These are phyloP conservation scores for Candida coleopterorum DNA, from an alignment of 805 yeast genomes.

Conservation along the genomic window DNA sequence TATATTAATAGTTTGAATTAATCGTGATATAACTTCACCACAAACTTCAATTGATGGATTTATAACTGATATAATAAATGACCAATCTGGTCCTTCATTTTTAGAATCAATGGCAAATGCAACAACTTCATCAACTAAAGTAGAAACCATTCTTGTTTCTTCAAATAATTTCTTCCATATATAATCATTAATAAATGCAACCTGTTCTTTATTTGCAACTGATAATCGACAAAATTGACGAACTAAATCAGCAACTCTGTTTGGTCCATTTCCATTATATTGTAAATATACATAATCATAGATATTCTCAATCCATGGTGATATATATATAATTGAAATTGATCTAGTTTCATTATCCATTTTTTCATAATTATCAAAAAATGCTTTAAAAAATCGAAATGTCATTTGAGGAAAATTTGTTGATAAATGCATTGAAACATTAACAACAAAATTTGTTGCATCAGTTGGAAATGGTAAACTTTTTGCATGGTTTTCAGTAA, in stretches of 20 bases:
- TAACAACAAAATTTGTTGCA: slow-evolving; percentile 54
- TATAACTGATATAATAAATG: slow-evolving; percentile 55
- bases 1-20: slow-evolving; percentile 50
- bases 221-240: slow-evolving; percentile 60
- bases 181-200: slow-evolving; percentile 51
- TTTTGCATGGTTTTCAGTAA: slow-evolving; percentile 48
- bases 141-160: slow-evolving; percentile 53
- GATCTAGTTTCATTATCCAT: slow-evolving; percentile 29
- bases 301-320: slow-evolving; percentile 75
- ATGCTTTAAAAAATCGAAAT: slow-evolving; percentile 53
- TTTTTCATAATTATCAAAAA: slow-evolving; percentile 38
- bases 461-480: slow-evolving; percentile 68
- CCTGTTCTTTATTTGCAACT: slow-evolving; percentile 41
- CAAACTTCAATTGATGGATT: slow-evolving; percentile 73
- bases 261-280: slow-evolving; percentile 56
- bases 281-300: slow-evolving; percentile 51
- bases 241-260: slow-evolving; percentile 54
- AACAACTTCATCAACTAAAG: slow-evolving; percentile 69
- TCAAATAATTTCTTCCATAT: slow-evolving; percentile 65
- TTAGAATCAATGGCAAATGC: slow-evolving; percentile 71
- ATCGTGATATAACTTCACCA: slow-evolving; percentile 54
- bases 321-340: slow-evolving; percentile 47
- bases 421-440: slow-evolving; percentile 57
- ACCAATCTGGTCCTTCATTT: slow-evolving; percentile 71
- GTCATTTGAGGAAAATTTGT: slow-evolving; percentile 54